Base-by-base conservation (phyloP, 2,329 filamentous ascomycete species). In the Rhytidhysteron rufulum region DNA sequence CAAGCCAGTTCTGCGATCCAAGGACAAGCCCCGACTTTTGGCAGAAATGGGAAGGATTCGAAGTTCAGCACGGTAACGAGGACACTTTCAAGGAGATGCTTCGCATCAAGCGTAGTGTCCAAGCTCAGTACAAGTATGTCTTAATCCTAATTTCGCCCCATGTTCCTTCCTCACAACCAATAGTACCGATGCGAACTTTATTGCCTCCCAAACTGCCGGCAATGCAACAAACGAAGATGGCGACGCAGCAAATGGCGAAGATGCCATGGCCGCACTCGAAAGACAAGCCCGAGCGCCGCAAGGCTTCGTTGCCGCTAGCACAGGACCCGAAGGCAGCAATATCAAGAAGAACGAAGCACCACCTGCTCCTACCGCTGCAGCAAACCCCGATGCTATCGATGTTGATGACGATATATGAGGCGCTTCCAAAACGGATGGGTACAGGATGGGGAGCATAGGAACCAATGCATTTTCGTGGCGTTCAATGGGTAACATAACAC, bases 1-100 rank as follows among this genome's bases (percentile, higher is more conserved):
- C 88, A 10, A 95, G 88, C 31, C 93, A 98, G 63, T 98, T 97
- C 68, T 95, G 89, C 69, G 94, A 98, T 65, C 93, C 93, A 7
- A 78, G 94, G 39, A 95, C 88, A 11, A 89, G 88, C 52, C 83
- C 86, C 6, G 82, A 79, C 13, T 98, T 97, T 70, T 98, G 94
- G 94, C 78, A 83, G 54, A 94, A 91, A 64, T 98, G 93, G 93
- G 93, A 98, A 67, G 78, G 83, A 40, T 98, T 98, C 66, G 94
- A 98, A 68, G 89, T 97, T 17, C 86, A 94, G 63, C 93, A 98
- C 60, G 93, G 93, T 50, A 98, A 98, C 68, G 94, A 98, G 65
- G 93, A 98, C 65, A 98, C 94, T 0, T 98, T 94, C 77, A 96
- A 95, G 72, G 93, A 98, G 65, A 98, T 98, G 93, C 75, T 97